These are phyloP conservation scores for Ceratobasidium sp. DNA, from an alignment of 1,284 basidiomycete species.

Conservation along the genomic window DNA sequence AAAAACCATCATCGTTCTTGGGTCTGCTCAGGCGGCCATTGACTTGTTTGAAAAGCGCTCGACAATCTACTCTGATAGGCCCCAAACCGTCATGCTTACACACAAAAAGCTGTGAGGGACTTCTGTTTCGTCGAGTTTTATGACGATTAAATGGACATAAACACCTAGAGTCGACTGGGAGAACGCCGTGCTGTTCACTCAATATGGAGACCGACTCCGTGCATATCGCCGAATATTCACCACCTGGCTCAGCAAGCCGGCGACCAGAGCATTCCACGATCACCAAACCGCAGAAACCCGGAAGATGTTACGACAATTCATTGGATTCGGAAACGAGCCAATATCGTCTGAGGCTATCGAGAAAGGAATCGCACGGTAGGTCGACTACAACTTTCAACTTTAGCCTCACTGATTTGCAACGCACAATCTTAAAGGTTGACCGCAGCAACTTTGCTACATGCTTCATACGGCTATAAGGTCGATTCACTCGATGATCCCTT, in stretches of 20 bases:
- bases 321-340: neutral
- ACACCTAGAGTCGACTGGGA: neutral
- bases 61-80: neutral
- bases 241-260: constrained; percentile 18
- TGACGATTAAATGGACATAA: neutral
- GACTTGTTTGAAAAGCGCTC: neutral
- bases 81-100: neutral
- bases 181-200: neutral
- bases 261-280: constrained; percentile 3
- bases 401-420: neutral
- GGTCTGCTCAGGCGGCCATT: neutral
- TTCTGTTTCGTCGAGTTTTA: neutral
- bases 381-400: neutral
- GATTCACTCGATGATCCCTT: neutral
- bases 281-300: neutral
- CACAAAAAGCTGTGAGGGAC: neutral
- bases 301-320: neutral
- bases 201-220: neutral
- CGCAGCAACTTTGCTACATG: neutral
- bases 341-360: neutral
- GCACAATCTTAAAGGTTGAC: neutral
- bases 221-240: neutral
- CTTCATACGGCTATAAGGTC: neutral
- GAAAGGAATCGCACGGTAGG: neutral
- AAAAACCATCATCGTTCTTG: neutral